Conservation (phyloP, 768 basidiomycete genomes). For the Suillus alpinus region DNA sequence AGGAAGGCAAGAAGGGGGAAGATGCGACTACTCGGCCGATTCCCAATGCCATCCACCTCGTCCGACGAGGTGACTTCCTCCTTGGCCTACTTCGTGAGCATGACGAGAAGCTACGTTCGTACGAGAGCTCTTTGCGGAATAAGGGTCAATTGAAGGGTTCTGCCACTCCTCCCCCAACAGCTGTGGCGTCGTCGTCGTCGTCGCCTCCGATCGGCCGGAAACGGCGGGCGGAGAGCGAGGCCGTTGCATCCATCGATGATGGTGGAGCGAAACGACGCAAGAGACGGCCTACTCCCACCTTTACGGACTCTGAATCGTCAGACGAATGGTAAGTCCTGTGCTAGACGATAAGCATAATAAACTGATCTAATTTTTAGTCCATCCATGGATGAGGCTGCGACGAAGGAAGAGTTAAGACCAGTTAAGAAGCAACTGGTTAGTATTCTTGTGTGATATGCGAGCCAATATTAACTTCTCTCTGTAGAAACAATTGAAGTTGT, state of each 20-base stretch:
- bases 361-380: constrained; percentile 47
- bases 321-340: constrained; percentile 76
- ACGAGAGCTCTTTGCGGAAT: constrained; percentile 74
- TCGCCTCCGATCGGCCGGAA: constrained; percentile 46
- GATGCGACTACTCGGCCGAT: constrained; percentile 83
- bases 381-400: constrained; percentile 91
- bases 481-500: constrained; percentile 92
- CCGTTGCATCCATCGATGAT: constrained; percentile 78
- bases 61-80: constrained; percentile 94
- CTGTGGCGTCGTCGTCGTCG: constrained; percentile 63
- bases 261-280: constrained; percentile 72
- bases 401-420: constrained; percentile 93
- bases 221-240: constrained; percentile 83
- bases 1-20: constrained; percentile 94
- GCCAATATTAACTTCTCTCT: constrained; percentile 8
- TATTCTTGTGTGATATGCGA: constrained; percentile 6
- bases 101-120: constrained; percentile 87
- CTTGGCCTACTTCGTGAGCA: constrained; percentile 80
- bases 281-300: constrained; percentile 92
- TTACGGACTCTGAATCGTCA: constrained; percentile 91
- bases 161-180: constrained; percentile 71
- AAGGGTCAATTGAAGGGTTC: constrained; percentile 71
- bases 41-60: constrained; percentile 97
- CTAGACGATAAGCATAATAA: not conserved
- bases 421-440: constrained; percentile 93